Evolutionary conservation across 352 stramenopile species (phyloP).

Genomic region (Blastocystis sp.): DNA sequence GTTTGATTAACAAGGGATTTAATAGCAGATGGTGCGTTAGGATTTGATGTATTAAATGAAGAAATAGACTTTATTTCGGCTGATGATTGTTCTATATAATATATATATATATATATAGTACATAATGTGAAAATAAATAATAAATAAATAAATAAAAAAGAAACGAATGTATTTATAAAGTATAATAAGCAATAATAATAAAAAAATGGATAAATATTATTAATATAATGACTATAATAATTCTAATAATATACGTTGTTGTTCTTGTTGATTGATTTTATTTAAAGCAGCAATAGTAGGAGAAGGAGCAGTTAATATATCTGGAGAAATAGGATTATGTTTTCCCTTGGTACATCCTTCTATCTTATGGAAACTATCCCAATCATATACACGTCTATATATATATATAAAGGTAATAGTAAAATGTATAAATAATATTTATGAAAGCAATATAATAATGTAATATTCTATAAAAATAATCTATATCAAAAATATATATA

Average conservation of each 20-base stretch:
- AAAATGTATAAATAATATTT: no score
- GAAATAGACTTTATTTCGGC: slow-evolving; percentile 66
- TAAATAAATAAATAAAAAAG: no score
- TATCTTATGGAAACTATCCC: slow-evolving; percentile 67
- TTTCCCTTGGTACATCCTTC: slow-evolving; percentile 45
- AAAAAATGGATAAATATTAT: no score
- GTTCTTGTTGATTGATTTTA: slow-evolving; percentile 38
- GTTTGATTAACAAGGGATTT: slow-evolving; percentile 48
- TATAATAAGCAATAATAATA: not conserved
- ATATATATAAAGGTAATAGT: no score
- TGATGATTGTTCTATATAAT: slow-evolving; percentile 38
- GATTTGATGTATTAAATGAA: slow-evolving; percentile 69
- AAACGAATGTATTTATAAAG: not conserved
- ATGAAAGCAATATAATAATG: no score
- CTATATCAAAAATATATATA: no score
- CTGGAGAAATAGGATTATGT: slow-evolving; percentile 47
- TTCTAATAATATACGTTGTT: no score
- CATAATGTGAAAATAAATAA: no score
- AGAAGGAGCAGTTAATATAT: slow-evolving; percentile 55
- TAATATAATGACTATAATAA: no score
- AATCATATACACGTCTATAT: slow-evolving; percentile 70
- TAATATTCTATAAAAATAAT: no score
- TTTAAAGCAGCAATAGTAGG: slow-evolving; percentile 57
- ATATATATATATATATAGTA: no score
- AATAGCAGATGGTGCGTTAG: slow-evolving; percentile 59